Conservation (phyloP, 73 alveolate species). For the Breviolum minutum region DNA sequence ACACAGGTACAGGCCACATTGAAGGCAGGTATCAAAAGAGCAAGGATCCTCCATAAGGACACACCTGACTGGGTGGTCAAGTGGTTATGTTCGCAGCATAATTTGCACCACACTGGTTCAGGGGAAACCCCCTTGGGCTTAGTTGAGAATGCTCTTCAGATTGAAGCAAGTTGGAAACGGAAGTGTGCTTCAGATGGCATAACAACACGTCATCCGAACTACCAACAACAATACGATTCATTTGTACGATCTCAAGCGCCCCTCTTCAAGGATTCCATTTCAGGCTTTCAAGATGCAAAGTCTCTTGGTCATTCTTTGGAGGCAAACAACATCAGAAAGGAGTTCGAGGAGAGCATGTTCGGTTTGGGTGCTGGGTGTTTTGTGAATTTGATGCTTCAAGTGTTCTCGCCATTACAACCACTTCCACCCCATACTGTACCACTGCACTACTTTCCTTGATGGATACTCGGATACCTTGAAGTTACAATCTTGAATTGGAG, state of each 20-base stretch:
- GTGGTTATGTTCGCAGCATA: not conserved
- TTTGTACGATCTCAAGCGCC: not conserved
- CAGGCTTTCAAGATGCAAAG: constrained; percentile 16
- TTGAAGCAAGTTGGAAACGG: not conserved
- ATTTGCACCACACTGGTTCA: not conserved
- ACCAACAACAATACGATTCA: not conserved
- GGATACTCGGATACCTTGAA: too few relatives aligned
- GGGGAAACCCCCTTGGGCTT: not conserved
- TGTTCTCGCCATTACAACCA: too few relatives aligned
- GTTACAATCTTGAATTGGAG: too few relatives aligned
- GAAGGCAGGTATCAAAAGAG: not conserved
- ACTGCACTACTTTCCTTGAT: too few relatives aligned
- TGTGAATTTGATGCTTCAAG: not conserved
- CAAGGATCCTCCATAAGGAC: constrained; percentile 4
- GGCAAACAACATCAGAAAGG: not conserved
- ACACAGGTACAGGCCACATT: not conserved
- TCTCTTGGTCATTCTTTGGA: not conserved
- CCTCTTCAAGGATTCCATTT: not conserved
- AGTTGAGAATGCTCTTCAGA: not conserved
- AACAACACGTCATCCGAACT: not conserved
- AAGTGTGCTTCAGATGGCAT: not conserved
- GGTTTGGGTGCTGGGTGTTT: not conserved
- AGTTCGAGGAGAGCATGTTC: not conserved
- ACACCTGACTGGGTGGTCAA: not conserved
- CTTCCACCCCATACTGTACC: too few relatives aligned